A percentile compares a stretch with the other conserved stretches of the same genome.
These are phyloP conservation scores for Arabidopsis arenosa DNA, from an alignment of 345 rosid species.

Conservation along the genomic window DNA sequence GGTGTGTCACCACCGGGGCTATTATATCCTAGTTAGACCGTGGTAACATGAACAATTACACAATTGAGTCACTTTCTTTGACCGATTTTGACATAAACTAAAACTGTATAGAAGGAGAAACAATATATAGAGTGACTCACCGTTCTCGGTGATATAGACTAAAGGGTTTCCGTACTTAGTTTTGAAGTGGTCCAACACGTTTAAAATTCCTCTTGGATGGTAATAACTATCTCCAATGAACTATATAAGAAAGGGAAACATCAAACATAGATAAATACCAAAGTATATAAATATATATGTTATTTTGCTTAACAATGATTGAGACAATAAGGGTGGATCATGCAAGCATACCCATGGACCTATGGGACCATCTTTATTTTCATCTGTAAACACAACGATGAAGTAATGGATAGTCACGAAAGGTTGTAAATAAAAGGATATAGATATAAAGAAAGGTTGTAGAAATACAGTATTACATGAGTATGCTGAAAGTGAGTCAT, in stretches of 20 bases:
- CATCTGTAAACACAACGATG: not conserved
- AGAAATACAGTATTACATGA: not conserved
- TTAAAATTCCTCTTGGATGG: conserved; percentile 30
- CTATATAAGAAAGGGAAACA: conserved; percentile 23
- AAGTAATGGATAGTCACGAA: not conserved
- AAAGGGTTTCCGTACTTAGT: not conserved
- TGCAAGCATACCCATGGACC: conserved; percentile 35
- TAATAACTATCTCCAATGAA: not conserved
- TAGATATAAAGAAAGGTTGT: too few relatives aligned
- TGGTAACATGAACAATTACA: not conserved
- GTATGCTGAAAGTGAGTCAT: conserved; percentile 6
- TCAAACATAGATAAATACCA: not conserved
- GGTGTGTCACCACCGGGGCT: conserved; percentile 4
- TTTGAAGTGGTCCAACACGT: conserved; percentile 18
- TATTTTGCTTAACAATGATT: too few relatives aligned
- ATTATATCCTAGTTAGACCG: conserved; percentile 6
- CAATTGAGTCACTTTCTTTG: not conserved
- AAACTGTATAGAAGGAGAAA: not conserved
- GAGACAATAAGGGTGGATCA: not conserved
- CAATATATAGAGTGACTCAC: not conserved
- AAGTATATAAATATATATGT: too few relatives aligned
- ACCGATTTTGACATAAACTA: conserved; percentile 7
- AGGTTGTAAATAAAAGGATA: not conserved
- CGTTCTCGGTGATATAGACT: conserved; percentile 35
- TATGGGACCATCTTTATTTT: not conserved